phyloP scores from a whole-genome alignment of 2,329 filamentous ascomycete species.

The Bipolaris gigantea region DNA sequence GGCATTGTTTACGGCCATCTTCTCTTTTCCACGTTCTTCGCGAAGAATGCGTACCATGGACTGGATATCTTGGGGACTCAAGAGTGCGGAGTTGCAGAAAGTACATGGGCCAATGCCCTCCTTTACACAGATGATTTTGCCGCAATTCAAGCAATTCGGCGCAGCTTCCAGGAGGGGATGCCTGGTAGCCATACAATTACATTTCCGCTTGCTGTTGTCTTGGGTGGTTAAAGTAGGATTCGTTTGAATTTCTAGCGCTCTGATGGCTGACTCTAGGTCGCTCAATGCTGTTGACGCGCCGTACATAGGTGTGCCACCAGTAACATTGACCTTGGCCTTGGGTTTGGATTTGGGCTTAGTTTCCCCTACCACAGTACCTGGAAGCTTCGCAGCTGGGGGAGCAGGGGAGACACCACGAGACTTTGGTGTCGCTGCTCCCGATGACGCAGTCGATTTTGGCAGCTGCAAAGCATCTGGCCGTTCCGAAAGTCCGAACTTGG shows the following conservation, averaged over 20 bases:
- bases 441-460: constrained; percentile 29
- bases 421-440: constrained; percentile 39
- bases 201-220: constrained; percentile 64
- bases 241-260: constrained; percentile 85
- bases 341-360: constrained; percentile 52
- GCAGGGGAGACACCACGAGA: constrained; percentile 48
- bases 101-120: constrained; percentile 94
- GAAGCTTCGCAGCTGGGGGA: constrained; percentile 54
- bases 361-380: constrained; percentile 83
- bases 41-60: constrained; percentile 82
- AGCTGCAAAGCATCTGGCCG: constrained; percentile 53
- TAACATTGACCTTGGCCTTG: constrained; percentile 69
- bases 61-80: constrained; percentile 74
- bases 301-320: constrained; percentile 80
- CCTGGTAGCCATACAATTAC: constrained; percentile 83
- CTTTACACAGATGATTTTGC: constrained; percentile 92
- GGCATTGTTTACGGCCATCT: constrained; percentile 78
- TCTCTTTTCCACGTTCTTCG: constrained; percentile 83
- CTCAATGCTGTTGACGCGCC: constrained; percentile 74
- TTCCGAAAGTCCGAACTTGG: constrained; percentile 53
- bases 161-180: constrained; percentile 89
- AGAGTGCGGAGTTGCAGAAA: constrained; percentile 76
- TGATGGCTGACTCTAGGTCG: constrained; percentile 75
- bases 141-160: constrained; percentile 89
- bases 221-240: constrained; percentile 70